Evolutionary conservation across 169 alveolate genomes (phyloP).

Genomic region (Plasmodium malariae): DNA sequence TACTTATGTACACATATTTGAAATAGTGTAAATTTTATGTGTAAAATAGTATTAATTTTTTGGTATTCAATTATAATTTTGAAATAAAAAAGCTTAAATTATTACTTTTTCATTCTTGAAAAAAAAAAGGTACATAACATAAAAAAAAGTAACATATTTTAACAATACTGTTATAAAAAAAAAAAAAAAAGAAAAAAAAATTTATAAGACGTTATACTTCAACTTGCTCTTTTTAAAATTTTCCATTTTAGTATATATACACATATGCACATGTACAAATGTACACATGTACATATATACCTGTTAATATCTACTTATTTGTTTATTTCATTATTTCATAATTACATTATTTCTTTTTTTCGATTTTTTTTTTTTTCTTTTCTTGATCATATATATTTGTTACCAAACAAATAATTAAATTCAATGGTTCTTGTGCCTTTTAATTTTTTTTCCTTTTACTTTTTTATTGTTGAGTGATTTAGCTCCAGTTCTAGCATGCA

Average conservation of each 20-base stretch:
- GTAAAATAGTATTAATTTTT: not conserved
- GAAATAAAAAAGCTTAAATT: too few relatives aligned
- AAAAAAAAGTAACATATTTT: slow-evolving; percentile 14
- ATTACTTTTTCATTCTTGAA: not conserved
- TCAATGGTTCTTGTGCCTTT: slow-evolving; percentile 32
- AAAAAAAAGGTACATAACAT: slow-evolving; percentile 20
- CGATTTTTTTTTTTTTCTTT: not conserved
- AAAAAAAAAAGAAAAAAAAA: slow-evolving; percentile 22
- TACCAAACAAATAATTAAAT: not conserved
- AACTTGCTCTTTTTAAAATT: slow-evolving; percentile 1
- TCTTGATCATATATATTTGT: not conserved
- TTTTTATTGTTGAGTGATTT: slow-evolving; percentile 18
- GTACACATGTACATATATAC: too few relatives aligned
- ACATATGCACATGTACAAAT: not conserved
- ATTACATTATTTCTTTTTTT: not conserved
- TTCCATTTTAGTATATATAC: not conserved
- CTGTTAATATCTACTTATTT: too few relatives aligned
- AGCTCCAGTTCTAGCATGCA: slow-evolving; percentile 32
- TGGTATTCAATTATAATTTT: too few relatives aligned
- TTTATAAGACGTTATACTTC: not conserved
- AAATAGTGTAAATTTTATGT: slow-evolving; percentile 15
- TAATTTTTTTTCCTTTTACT: slow-evolving; percentile 2
- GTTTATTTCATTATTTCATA: not conserved
- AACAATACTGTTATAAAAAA: not conserved
- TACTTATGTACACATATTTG: not conserved